phyloP scores from a whole-genome alignment of 495 filamentous ascomycete species.

The Collariella sp. region DNA sequence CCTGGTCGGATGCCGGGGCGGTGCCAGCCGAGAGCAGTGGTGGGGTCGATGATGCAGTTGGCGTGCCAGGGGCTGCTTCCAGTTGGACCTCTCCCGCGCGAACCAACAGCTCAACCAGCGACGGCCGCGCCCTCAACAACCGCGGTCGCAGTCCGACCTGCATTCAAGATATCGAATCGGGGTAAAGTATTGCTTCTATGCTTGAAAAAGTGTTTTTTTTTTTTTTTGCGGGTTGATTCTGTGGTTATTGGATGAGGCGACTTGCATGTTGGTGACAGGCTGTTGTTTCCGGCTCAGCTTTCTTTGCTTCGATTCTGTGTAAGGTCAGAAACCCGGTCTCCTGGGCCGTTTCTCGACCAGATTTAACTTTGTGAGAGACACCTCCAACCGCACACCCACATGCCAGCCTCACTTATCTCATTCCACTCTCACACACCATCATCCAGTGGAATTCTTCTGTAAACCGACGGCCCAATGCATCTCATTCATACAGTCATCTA shows the following conservation, averaged over 20 bases:
- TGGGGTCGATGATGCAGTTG: constrained; percentile 25
- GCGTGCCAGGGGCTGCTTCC: constrained; percentile 7
- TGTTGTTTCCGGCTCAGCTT: too few species aligned
- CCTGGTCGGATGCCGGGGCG: constrained; percentile 14
- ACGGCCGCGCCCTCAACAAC: constrained; percentile 61
- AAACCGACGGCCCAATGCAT: neutral
- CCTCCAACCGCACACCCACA: too few species aligned
- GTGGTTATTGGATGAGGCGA: too few species aligned
- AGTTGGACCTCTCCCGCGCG: constrained; percentile 23
- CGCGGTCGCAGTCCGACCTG: constrained; percentile 42
- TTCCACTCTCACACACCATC: neutral
- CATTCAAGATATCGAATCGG: constrained; percentile 14
- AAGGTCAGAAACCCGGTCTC: too few species aligned
- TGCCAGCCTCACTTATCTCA: neutral
- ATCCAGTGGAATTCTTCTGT: too few species aligned
- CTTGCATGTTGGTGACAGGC: too few species aligned
- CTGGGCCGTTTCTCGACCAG: too few species aligned
- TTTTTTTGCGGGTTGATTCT: neutral
- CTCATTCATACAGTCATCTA: constrained; percentile 1
- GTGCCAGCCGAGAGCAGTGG: constrained; percentile 19
- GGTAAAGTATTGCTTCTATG: too few species aligned
- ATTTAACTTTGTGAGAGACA: too few species aligned
- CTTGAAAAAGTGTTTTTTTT: neutral
- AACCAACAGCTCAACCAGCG: constrained; percentile 62
- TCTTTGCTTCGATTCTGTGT: too few species aligned